Conservation (phyloP, 2,329 filamentous ascomycete species). For the Lithohypha guttulata region DNA sequence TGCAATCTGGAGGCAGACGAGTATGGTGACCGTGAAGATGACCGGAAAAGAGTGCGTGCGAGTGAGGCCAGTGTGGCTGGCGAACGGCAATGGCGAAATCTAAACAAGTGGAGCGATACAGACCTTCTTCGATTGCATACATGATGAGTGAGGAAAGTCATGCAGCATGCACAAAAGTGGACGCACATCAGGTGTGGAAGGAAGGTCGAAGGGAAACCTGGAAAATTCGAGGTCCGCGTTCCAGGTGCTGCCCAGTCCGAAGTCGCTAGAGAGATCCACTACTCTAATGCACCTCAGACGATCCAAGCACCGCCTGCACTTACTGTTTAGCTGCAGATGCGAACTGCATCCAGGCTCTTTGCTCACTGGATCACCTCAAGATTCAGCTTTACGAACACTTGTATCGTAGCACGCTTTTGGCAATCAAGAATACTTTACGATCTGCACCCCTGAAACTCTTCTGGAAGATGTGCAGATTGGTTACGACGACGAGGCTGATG, state of each 20-base stretch:
- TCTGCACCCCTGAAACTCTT: not conserved
- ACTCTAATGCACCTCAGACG: not conserved
- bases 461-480: slow-evolving; percentile 1
- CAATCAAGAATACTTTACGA: slow-evolving; percentile 3
- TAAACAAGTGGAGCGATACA: slow-evolving; percentile 2
- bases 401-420: slow-evolving; percentile 5
- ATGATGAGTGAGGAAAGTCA: not conserved
- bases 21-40: slow-evolving; percentile 3
- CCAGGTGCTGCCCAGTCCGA: slow-evolving; percentile 8
- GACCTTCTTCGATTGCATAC: slow-evolving; percentile 3
- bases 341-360: slow-evolving; percentile 8
- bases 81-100: slow-evolving; percentile 4
- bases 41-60: not conserved
- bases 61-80: slow-evolving; percentile 9
- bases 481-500: slow-evolving; percentile 3
- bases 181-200: slow-evolving; percentile 5
- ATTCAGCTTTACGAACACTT: slow-evolving; percentile 7
- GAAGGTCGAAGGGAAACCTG: slow-evolving; percentile 2
- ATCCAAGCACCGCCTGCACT: slow-evolving; percentile 9
- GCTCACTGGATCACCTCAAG: slow-evolving; percentile 6
- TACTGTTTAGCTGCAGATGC: slow-evolving; percentile 8
- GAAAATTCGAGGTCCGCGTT: slow-evolving; percentile 4
- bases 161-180: slow-evolving; percentile 9
- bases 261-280: not conserved
- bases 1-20: slow-evolving; percentile 10